Conservation (phyloP, 2,329 filamentous ascomycete species). For the Hawksworthiomyces lignivorus region DNA sequence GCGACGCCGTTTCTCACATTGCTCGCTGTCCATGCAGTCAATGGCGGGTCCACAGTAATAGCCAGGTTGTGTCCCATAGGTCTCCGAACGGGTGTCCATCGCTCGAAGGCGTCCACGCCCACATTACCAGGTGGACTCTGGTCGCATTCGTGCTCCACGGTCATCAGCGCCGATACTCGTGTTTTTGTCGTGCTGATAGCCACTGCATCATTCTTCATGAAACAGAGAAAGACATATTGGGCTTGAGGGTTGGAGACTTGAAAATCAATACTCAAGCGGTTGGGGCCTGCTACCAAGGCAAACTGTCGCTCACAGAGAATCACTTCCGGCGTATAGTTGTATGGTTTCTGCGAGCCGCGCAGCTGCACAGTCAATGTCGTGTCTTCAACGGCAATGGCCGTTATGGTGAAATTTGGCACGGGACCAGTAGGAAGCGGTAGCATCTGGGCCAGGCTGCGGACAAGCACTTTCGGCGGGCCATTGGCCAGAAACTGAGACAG, state of each 20-base stretch:
- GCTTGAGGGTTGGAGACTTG: conserved; percentile 16
- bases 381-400: conserved; percentile 14
- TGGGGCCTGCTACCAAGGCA: conserved; percentile 13
- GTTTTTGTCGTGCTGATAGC: conserved; percentile 16
- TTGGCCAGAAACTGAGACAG: conserved; percentile 15
- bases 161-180: conserved; percentile 17
- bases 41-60: conserved; percentile 13
- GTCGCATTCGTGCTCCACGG: conserved; percentile 20
- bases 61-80: conserved; percentile 20
- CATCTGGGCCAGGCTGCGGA: conserved; percentile 19
- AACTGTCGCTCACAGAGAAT: conserved; percentile 14
- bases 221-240: conserved; percentile 19
- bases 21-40: conserved; percentile 13
- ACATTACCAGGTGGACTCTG: conserved; percentile 16
- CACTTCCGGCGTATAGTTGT: conserved; percentile 20
- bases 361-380: conserved; percentile 17
- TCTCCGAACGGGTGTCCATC: conserved; percentile 20
- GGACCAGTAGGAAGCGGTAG: conserved; percentile 15
- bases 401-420: conserved; percentile 15
- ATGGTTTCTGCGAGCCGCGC: conserved; percentile 18
- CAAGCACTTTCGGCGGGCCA: conserved; percentile 18
- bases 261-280: conserved; percentile 14
- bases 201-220: conserved; percentile 18
- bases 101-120: conserved; percentile 20
- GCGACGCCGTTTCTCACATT: conserved; percentile 17